Percentiles rank a stretch among this genome's conserved stretches.
Evolutionary conservation across 768 basidiomycete genomes (phyloP).

Genomic region (Lyophyllum atratum): DNA sequence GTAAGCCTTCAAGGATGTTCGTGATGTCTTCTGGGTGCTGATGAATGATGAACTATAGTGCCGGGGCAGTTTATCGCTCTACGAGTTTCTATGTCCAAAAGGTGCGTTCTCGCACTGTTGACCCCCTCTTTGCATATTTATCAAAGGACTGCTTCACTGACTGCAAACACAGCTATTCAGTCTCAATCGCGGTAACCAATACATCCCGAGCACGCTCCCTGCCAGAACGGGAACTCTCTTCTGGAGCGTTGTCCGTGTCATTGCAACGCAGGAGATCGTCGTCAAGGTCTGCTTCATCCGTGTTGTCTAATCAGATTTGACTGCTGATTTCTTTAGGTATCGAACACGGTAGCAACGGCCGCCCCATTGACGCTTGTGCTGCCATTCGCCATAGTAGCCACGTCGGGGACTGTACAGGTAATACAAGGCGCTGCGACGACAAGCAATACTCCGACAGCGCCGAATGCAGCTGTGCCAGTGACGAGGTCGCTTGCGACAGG

Average conservation of each 20-base stretch:
- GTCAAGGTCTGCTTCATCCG: conserved; percentile 50
- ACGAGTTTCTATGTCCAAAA: conserved; percentile 63
- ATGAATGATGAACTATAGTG: conserved; percentile 30
- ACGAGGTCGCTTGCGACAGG: conserved; percentile 48
- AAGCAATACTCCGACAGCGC: conserved; percentile 57
- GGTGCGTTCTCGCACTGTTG: conserved; percentile 30
- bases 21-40: background rate
- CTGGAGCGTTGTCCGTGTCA: conserved; percentile 60
- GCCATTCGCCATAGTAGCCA: conserved; percentile 51
- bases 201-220: conserved; percentile 65
- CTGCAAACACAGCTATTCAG: conserved; percentile 55
- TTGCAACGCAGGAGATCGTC: conserved; percentile 41
- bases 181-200: conserved; percentile 60
- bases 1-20: conserved; percentile 30
- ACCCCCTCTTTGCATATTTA: background rate
- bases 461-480: conserved; percentile 47
- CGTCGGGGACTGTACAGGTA: conserved; percentile 46
- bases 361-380: conserved; percentile 51
- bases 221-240: conserved; percentile 46
- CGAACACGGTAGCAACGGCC: conserved; percentile 47
- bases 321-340: conserved; percentile 38
- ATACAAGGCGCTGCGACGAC: conserved; percentile 49
- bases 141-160: background rate
- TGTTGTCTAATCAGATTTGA: background rate
- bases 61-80: conserved; percentile 49